A percentile compares a stretch with the other conserved stretches of the same genome.
phyloP scores from a whole-genome alignment of 2,329 filamentous ascomycete genomes.

The Xylariales sp. region DNA sequence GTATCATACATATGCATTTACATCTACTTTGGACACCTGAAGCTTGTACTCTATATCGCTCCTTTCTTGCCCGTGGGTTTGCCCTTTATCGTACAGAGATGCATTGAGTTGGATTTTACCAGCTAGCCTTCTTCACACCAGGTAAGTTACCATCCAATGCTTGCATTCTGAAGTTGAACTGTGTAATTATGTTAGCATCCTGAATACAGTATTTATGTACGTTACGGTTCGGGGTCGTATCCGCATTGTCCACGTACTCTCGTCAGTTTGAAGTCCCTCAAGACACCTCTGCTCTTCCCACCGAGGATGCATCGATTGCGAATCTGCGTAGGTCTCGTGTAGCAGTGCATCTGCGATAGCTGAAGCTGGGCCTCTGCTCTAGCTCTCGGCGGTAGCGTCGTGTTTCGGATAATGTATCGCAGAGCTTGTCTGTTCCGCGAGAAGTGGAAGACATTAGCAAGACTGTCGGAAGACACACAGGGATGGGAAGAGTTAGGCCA shows the following conservation, averaged over 20 bases:
- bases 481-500: too few relatives aligned
- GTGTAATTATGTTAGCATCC: conserved; percentile 24
- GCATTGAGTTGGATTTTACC: conserved; percentile 52
- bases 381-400: conserved; percentile 72
- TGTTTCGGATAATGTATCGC: conserved; percentile 91
- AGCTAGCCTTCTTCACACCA: conserved; percentile 93
- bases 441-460: not conserved
- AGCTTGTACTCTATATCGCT: too few relatives aligned
- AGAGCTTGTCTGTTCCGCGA: conserved; percentile 69
- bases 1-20: too few relatives aligned
- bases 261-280: conserved; percentile 87
- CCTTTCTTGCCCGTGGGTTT: too few relatives aligned
- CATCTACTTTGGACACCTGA: too few relatives aligned
- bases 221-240: too few relatives aligned
- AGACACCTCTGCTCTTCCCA: conserved; percentile 85
- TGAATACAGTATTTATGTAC: too few relatives aligned
- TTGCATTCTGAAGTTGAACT: conserved; percentile 93
- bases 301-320: conserved; percentile 89
- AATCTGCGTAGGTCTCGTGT: conserved; percentile 90
- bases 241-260: conserved; percentile 72
- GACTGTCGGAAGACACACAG: too few relatives aligned
- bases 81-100: conserved; percentile 15
- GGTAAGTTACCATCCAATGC: conserved; percentile 81
- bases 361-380: conserved; percentile 92
- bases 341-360: conserved; percentile 91